Percentiles rank a stretch among this genome's conserved stretches.
phyloP scores from a whole-genome alignment of 257 asterid species.

The Paraleonurus japonicus region DNA sequence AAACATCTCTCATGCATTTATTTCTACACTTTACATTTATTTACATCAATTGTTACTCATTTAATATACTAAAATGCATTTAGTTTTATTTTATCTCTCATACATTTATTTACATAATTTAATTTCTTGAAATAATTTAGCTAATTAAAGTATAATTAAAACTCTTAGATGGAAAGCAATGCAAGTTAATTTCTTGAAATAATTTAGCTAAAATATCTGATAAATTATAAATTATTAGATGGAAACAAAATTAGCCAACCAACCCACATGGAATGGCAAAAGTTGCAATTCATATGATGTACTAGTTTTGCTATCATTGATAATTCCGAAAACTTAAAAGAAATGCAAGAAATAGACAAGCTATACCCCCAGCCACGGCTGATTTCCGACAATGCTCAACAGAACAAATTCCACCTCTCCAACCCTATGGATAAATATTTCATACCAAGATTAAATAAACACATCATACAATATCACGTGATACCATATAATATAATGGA shows the following conservation, averaged over 20 bases:
- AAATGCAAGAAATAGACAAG: background rate
- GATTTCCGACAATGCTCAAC: background rate
- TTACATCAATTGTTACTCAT: too few species aligned
- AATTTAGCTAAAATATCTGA: background rate
- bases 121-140: too few species aligned
- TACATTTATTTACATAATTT: too few species aligned
- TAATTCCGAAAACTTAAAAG: background rate
- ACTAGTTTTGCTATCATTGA: background rate
- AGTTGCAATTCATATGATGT: background rate
- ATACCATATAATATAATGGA: too few species aligned
- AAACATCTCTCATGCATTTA: too few species aligned
- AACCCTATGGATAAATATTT: background rate
- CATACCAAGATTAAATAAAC: background rate
- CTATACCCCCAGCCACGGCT: background rate
- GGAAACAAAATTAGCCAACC: background rate
- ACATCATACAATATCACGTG: background rate
- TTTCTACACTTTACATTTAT: too few species aligned
- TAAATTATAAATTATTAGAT: background rate
- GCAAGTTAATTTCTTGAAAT: background rate
- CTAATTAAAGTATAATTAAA: too few species aligned
- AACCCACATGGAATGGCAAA: background rate
- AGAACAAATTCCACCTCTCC: background rate
- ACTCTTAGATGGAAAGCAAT: background rate
- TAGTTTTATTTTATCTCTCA: too few species aligned
- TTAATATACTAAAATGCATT: too few species aligned